Evolutionary conservation across 495 filamentous ascomycete species (phyloP), one percentile per base, ranked within the genome.

Genomic region (Elasticomyces elasticus): DNA sequence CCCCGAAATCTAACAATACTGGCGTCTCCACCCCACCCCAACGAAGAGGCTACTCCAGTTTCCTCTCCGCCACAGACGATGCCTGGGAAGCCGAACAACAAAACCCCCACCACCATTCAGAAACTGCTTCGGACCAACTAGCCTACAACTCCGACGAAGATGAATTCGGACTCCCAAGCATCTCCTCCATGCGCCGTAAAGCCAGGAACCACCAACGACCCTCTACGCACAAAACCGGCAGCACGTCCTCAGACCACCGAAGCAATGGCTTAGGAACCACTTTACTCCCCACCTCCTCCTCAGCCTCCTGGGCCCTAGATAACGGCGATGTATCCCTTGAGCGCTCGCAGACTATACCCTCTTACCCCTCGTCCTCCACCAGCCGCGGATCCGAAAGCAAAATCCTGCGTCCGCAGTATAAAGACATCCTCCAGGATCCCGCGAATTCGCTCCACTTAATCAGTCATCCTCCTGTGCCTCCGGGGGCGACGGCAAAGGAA

Each of bases 391-490:
- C 73, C 55, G 91, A 95, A 63, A 91, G 85, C 7, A 97, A 98
- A 69, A 96, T 96, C 37, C 74, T 98, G 15, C 82, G 94, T 33
- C 92, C 94, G 43, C 92, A 98, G 67, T 97, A 96, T 63, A 95
- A 97, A 68, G 94, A 96, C 42, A 89, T 98, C 4, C 69, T 98
- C 12, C 83, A 83, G 72, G 92, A 98, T 73, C 92, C 92, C 28
- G 94, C 88, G 44, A 97, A 98, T 65, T 87, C 89, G 22, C 73
- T 98, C 31, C 90, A 98, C 68, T 79, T 98, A 6, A 96, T 98
- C 58, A 86, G 84, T 56, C 88, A 97, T 67, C 83, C 88, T 1
- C 71, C 86, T 1, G 74, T 84, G 19, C 82, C 89, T 5, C 69
- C 79, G 30, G 83, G 84, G 68, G 89, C 91, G 0, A 75, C 82